A percentile compares a stretch with the other conserved stretches of the same genome.
phyloP scores from a whole-genome alignment of 768 basidiomycete genomes.

The Bullera alba region DNA sequence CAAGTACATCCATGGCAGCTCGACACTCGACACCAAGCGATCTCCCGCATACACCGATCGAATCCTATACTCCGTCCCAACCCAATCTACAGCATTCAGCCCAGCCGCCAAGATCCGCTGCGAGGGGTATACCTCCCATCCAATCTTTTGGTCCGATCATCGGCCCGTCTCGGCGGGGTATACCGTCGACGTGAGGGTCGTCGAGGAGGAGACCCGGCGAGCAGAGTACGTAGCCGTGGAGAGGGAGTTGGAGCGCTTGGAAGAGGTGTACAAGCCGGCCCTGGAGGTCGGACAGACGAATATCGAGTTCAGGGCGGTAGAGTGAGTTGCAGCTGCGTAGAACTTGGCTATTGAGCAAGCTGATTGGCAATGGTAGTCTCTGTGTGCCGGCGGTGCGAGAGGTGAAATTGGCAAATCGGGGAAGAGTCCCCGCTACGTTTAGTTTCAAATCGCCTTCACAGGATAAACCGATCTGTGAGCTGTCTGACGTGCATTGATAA shows the following conservation, averaged over 20 bases:
- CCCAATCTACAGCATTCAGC: neutral
- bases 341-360: neutral
- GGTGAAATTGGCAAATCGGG: slow-evolving; percentile 21
- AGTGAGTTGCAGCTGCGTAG: slow-evolving; percentile 8
- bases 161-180: slow-evolving; percentile 26
- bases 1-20: slow-evolving; percentile 39
- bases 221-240: slow-evolving; percentile 10
- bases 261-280: slow-evolving; percentile 28
- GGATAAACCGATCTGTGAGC: slow-evolving; percentile 28
- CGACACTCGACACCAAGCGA: slow-evolving; percentile 30
- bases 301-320: slow-evolving; percentile 28
- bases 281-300: slow-evolving; percentile 18
- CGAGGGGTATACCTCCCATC: slow-evolving; percentile 21
- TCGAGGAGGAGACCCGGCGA: slow-evolving; percentile 21
- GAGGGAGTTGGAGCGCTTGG: slow-evolving; percentile 27
- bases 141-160: slow-evolving; percentile 37
- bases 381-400: slow-evolving; percentile 9
- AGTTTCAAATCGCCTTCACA: slow-evolving; percentile 23
- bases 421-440: slow-evolving; percentile 26
- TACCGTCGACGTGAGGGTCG: slow-evolving; percentile 15
- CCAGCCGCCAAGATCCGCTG: neutral
- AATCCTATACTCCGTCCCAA: slow-evolving; percentile 24
- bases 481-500: neutral
- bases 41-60: slow-evolving; percentile 44
- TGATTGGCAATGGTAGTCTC: slow-evolving; percentile 10